Conservation (phyloP, 176 grass and related monocot species). For the Carex parvula region DNA sequence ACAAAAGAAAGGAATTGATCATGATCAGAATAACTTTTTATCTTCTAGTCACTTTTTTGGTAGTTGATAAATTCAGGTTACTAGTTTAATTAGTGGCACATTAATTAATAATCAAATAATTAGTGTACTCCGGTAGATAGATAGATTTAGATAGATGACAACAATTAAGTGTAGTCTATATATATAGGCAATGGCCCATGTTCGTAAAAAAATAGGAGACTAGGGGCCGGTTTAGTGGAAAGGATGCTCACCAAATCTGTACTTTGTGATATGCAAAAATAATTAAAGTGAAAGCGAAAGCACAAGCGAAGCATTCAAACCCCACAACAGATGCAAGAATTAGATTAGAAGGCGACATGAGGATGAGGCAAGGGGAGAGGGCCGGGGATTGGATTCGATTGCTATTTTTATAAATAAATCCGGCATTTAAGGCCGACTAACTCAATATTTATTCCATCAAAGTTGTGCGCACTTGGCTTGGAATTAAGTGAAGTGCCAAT, state of each 20-base stretch:
- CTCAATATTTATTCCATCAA: background rate
- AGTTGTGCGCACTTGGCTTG: background rate
- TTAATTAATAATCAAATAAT: conserved; percentile 2
- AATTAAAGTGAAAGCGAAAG: conserved; percentile 20
- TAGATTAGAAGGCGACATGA: conserved; percentile 14
- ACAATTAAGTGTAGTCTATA: background rate
- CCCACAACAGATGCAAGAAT: background rate
- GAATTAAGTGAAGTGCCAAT: background rate
- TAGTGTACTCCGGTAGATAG: background rate
- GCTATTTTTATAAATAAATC: background rate
- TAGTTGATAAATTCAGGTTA: conserved; percentile 6
- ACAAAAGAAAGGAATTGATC: conserved; percentile 6
- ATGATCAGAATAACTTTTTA: background rate
- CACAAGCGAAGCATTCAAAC: conserved; percentile 2
- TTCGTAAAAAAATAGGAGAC: conserved; percentile 21
- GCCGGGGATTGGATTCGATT: background rate
- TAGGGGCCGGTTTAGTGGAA: background rate
- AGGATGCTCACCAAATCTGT: conserved; percentile 13
- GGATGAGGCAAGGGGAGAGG: background rate
- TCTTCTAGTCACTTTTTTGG: background rate
- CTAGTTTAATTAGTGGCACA: background rate
- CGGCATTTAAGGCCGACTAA: background rate
- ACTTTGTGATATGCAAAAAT: conserved; percentile 24
- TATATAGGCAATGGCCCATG: background rate
- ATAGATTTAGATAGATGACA: background rate